Conservation (phyloP, 768 basidiomycete genomes). For the Suillus paluster region DNA sequence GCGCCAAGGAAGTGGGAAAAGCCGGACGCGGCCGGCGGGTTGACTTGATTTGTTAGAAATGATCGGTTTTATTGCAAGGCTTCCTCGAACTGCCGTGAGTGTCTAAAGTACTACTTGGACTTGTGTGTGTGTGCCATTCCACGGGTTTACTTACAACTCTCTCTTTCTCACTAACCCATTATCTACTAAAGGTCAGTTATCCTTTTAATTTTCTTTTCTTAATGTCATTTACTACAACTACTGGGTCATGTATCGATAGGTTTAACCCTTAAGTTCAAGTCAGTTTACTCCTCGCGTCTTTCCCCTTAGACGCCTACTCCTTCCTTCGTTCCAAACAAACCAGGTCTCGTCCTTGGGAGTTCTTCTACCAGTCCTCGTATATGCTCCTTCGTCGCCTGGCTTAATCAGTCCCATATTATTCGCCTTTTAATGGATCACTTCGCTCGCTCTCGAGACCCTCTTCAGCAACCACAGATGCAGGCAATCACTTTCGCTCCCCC, state of each 20-base stretch:
- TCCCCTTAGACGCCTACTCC: slow-evolving; percentile 5
- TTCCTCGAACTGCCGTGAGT: slow-evolving; percentile 5
- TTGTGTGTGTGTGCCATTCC: too few relatives aligned
- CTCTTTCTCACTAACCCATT: background rate
- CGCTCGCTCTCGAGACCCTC: slow-evolving; percentile 28
- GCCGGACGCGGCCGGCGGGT: slow-evolving; percentile 30
- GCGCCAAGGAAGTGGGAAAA: slow-evolving; percentile 33
- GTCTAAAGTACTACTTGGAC: background rate
- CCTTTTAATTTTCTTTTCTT: slow-evolving; percentile 19
- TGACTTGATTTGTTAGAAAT: slow-evolving; percentile 9
- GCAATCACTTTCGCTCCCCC: slow-evolving; percentile 29
- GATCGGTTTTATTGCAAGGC: slow-evolving; percentile 23
- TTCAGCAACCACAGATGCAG: slow-evolving; percentile 16
- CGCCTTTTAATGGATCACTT: slow-evolving; percentile 39
- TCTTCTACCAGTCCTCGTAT: slow-evolving; percentile 3
- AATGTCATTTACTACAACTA: slow-evolving; percentile 23
- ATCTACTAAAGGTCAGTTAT: background rate
- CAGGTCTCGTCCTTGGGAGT: too few relatives aligned
- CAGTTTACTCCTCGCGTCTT: slow-evolving; percentile 28
- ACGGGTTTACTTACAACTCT: too few relatives aligned
- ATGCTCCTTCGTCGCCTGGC: slow-evolving; percentile 1
- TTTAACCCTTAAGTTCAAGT: slow-evolving; percentile 19
- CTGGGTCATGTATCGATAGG: slow-evolving; percentile 22
- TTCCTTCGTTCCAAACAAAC: background rate
- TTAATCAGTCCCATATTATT: slow-evolving; percentile 2